Base-by-base conservation (phyloP, 768 basidiomycete species). In the Tephrocybe sp. region DNA sequence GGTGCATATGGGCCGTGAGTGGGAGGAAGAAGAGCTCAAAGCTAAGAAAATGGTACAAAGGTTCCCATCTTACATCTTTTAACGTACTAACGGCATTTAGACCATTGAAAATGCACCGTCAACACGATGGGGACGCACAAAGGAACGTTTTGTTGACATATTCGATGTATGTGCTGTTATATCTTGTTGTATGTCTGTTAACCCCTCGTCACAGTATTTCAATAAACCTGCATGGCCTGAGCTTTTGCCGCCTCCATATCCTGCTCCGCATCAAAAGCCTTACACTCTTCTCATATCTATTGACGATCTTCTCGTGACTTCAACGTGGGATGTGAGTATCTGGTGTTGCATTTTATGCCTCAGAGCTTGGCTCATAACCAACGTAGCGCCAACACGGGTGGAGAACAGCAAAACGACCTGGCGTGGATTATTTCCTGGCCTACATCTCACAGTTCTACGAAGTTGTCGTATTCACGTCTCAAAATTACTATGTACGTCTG, bases 401-500 rank as follows among this genome's bases (percentile, higher is more conserved):
- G 96, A 78, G 92, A 57, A 98, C 96, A 3, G 96, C 95, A 5
- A 99, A 98, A 71, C 84, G 97, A 31, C 96, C 97, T 1, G 97
- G 97, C 4, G 90, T 94, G 13, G 97, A 99, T 65, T 98, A 99
- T 71, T 99, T 99, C 80, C 77, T 99, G 31, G 95, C 83, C 22
- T 99, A 99, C 67, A 82, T 99, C 42, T 92, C 93, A 0, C 96
- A 98, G 63, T 99, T 98, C 73, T 99, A 93, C 66, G 97, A 99
- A 74, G 83, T 98, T 51, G 96, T 98, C 31, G 76, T 99, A 48
- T 99, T 98, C 72, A 98, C 95, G 9, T 79, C 85, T 14, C 92
- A 96, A 70, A 81, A 89, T 49, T 76, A 80, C 61, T 98, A 96
- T 68, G 95, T 96, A 57, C 43, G 90, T 79, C 20, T 34, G 26